Evolutionary conservation across 139 green algal species (phyloP), one percentile per base, ranked within the genome.

Genomic region (Raphidocelis subcapitata): DNA sequence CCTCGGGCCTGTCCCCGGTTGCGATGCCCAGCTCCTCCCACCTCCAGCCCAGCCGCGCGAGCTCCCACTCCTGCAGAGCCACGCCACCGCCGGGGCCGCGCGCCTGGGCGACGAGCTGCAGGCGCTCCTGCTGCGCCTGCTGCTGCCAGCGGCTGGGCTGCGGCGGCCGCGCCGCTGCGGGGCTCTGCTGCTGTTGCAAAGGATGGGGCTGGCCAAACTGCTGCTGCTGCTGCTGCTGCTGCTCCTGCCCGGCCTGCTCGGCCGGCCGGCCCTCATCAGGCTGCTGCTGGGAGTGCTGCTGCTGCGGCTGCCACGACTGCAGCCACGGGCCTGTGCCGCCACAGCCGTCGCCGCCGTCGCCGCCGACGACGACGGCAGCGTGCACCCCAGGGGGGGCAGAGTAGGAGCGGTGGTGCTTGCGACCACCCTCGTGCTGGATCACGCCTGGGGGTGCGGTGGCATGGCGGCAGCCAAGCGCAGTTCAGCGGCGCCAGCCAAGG

Each of bases 221-320:
- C 52, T 61, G 52, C 23, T 8, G 8, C 52, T 68, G 36, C 62
- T 55, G 23, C 36, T 35, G 24, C 37, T 69, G 26, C 4, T 20
- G 62, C 41, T 37, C 16, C 41, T 57, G 3, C 10, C 37, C 41
- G 31, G 2, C 5, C 37, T 49, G 29, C 31, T 49, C 31, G 3
- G 4, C 35, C 62, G 36, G 35, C 23, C 33, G 62, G 41, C 41
- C n/a, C 46, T 65, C 26, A 5, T 54, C 29, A 3, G 51, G 15
- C 12, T 73, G 66, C 66, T 52, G 51, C 66, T 73, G 52, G 29
- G 37, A 24, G 26, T 74, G 55, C 24, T 61, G 54, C 69, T 60
- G 69, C 69, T 61, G 69, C 69, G 28, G 57, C 56, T 5, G 41
- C 46, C 35, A 18, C 35, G 35, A 36, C 33, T 23, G 37, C 5